Evolutionary conservation across 1,284 basidiomycete species (phyloP), one percentile per base, ranked within the genome.

Genomic region (Ustilago shanxiensis): DNA sequence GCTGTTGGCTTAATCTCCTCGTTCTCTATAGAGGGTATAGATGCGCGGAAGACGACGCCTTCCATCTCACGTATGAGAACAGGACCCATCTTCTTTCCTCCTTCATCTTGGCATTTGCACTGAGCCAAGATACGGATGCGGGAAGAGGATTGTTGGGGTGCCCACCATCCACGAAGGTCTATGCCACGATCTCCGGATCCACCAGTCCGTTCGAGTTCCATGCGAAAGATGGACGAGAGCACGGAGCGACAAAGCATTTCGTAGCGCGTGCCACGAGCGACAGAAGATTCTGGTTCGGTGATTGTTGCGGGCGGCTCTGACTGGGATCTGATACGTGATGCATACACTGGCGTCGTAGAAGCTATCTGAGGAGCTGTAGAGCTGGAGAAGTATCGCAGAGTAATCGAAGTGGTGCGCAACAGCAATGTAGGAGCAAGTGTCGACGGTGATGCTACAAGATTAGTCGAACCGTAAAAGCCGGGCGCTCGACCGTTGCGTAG

Each of bases 81-180:
- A 1, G 94, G 93, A 0, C 92, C 90, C 37, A 92, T 86, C 82
- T 91, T 92, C 85, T 91, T 91, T 86, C 90, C 91, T 81, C 94
- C 92, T 0, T 93, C 93, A 26, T 77, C 71, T 51, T 73, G 71
- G 33, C 75, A 77, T 87, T 97, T 97, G 88, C 95, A 97, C 82
- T 96, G 94, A 0, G 89, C 93, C 18, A 95, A 81, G n/a, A 96
- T 89, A 37, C 94, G 91, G 1, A 94, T 56, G 18, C 60, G 54
- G 7, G n/a, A 10, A 6, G 37, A n/a, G n/a, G 22, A 26, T 2
- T 41, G n/a, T 14, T 93, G 93, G 2, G 95, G 87, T 90, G 91
- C 93, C 95, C 95, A 96, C 93, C 93, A 95, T 2, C 95, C 95
- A 51, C 91, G 87, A n/a, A 96, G 88, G 86, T 97, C 95, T 51